Evolutionary conservation across 352 stramenopile genomes (phyloP), one percentile per base, ranked within the genome.

Genomic region (Phytophthora pinifolia): DNA sequence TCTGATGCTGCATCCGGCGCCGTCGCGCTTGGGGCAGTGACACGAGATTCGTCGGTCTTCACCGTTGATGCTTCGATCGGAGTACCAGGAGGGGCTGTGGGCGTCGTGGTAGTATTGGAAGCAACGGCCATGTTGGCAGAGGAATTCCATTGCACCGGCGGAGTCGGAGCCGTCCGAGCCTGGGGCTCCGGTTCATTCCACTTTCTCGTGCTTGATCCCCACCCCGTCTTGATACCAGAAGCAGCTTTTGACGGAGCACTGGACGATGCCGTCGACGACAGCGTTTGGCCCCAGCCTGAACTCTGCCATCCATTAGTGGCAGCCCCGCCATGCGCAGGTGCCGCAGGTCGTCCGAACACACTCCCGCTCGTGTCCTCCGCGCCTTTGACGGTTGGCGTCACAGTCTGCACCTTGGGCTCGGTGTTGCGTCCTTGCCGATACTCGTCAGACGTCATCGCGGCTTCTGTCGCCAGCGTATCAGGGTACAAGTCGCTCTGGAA

Each of bases 401-500:
- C 71, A 14, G 20, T 15, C 27, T 72, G 62, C 10, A 88, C 32
- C 14, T 78, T 27, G 0, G 80, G 83, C 32, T 72, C 50, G 5
- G 75, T 73, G 39, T 85, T 79, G 18, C 41, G 17, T 6, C 79
- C 77, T 6, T 46, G 54, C 7, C 27, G 39, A 81, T 81, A 93
- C 35, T 87, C 64, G 1, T 47, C 42, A 6, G 67, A 39, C 14
- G 46, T 74, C 37, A 89, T 46, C 5, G 83, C 71, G 2, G 80
- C 38, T 47, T 54, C 65, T 33, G 52, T 25, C 3, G 71, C 64
- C 22, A 64, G 50, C 9, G 81, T 90, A 18, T 86, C 64, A 0
- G 81, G 83, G 62, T 85, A 93, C 68, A 93, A 70, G 59, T 93
- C 83, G 35, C 59, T 74, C 53, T 93, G 83, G 58, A 92, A 93